Base-by-base conservation (phyloP, 2,329 filamentous ascomycete genomes). In the Talaromyces albobiverticillius region DNA sequence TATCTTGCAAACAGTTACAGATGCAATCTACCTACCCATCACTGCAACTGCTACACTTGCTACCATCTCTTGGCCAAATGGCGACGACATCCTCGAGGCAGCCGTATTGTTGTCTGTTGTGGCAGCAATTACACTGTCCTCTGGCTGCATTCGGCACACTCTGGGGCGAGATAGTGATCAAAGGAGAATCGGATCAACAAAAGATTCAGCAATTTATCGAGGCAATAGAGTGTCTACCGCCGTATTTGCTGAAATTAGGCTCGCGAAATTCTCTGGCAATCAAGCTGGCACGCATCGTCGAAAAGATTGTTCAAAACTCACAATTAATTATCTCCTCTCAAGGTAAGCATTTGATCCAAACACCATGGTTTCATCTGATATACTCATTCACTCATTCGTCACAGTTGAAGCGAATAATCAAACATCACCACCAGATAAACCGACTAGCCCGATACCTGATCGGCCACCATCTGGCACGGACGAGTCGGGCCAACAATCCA, bases 101-200 rank as follows among this genome's bases (percentile, higher is more conserved):
- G 26, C 42, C 42, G 2, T 46, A 46, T 31, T 46, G 22, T 31
- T 46, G 42, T 31, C 42, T 46, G n/a, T 14, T 46, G 42, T 46
- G 42, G 42, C 42, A 46, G n/a, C 42, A 29, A 31, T 31, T 46
- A 20, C 42, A 46, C 42, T 31, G 26, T 46, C 42, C 42, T 20
- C 14, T 46, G 23, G 25, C 26, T 46, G 42, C 42, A 16, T 46
- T 46, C 25, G 42, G 42, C 11, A 29, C 42, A 31, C 42, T 46
- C 14, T 31, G 42, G 42, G 42, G 23, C 26, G 42, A 29, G 31
- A 46, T 46, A 16, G 42, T 31, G 11, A 31, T 46, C n/a, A 46
- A 46, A 46, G 26, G 26, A 31, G 23, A 46, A 46, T 29, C 23
- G 2, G 23, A 29, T 23, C 31, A 23, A n/a, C 42, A 29, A 46